phyloP scores from a whole-genome alignment of 768 basidiomycete genomes.

The Suillus lakei region DNA sequence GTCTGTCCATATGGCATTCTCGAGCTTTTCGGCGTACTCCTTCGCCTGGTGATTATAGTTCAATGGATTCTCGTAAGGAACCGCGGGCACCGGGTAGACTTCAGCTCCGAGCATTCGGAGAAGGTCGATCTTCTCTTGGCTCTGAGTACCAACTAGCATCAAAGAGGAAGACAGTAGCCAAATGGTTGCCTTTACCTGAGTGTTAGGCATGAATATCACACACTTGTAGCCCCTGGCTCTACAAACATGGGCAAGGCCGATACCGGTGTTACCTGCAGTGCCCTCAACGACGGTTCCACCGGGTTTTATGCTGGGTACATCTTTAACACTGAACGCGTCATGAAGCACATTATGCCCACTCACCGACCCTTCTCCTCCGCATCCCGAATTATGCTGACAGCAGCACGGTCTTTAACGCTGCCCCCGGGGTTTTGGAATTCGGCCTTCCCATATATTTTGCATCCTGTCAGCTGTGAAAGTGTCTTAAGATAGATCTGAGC shows the following conservation, averaged over 20 bases:
- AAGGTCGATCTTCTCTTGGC: constrained; percentile 98
- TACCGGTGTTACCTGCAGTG: constrained; percentile 98
- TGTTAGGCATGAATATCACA: constrained; percentile 99
- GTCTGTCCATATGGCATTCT: constrained; percentile 94
- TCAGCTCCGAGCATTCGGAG: constrained; percentile 97
- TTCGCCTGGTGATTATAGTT: constrained; percentile 99
- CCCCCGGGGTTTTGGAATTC: constrained; percentile 99
- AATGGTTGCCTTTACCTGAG: constrained; percentile 56
- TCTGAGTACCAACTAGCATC: constrained; percentile 49
- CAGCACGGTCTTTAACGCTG: constrained; percentile 96
- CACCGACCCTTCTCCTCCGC: constrained; percentile 86
- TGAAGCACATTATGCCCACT: constrained; percentile 32
- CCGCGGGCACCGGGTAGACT: constrained; percentile 93
- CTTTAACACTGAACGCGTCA: constrained; percentile 1
- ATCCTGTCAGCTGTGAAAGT: constrained; percentile 83
- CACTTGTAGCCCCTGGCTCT: constrained; percentile 92
- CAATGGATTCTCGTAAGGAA: constrained; percentile 90
- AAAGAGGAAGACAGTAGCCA: background rate
- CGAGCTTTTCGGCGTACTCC: constrained; percentile 73
- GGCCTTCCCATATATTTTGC: constrained; percentile 90
- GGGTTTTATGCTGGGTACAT: constrained; percentile 64
- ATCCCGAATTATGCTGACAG: constrained; percentile 83
- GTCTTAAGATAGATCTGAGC: constrained; percentile 79
- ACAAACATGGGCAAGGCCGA: constrained; percentile 94
- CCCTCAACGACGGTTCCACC: constrained; percentile 98